Percentiles rank a stretch among this genome's conserved stretches.
These are phyloP conservation scores for Flagelloscypha sp. DNA, from an alignment of 768 basidiomycete species.

Conservation along the genomic window DNA sequence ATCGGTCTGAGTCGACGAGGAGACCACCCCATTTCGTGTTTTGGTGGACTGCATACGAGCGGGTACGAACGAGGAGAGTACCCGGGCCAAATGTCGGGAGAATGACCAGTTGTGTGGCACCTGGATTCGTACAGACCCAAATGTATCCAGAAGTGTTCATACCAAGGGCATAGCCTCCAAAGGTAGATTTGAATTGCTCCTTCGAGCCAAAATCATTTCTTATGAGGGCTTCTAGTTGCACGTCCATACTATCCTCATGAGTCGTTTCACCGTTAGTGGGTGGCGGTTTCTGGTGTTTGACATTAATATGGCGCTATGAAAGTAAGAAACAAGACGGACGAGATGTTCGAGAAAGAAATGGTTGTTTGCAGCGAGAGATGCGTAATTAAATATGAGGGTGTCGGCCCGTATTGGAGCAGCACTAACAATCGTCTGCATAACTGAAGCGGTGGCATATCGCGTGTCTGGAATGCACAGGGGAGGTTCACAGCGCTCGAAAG, in stretches of 20 bases:
- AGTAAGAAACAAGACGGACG: slow-evolving; percentile 38
- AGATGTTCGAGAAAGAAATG: slow-evolving; percentile 86
- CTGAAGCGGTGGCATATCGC: slow-evolving; percentile 42
- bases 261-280: slow-evolving; percentile 22
- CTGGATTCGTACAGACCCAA: slow-evolving; percentile 78
- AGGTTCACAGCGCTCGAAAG: not conserved
- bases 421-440: slow-evolving; percentile 66
- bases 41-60: slow-evolving; percentile 25
- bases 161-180: slow-evolving; percentile 69
- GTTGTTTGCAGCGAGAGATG: slow-evolving; percentile 89
- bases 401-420: slow-evolving; percentile 51
- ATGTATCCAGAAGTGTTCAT: slow-evolving; percentile 76
- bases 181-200: slow-evolving; percentile 60
- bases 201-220: slow-evolving; percentile 52
- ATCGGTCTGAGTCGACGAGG: slow-evolving; percentile 1
- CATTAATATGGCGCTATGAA: too few species aligned
- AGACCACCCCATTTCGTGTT: not conserved
- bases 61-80: slow-evolving; percentile 72
- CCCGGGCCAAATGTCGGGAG: slow-evolving; percentile 85
- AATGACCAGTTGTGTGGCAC: slow-evolving; percentile 56
- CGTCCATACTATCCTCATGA: slow-evolving; percentile 31
- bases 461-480: slow-evolving; percentile 40
- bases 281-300: slow-evolving; percentile 36
- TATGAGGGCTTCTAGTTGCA: slow-evolving; percentile 26
- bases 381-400: slow-evolving; percentile 80